Conservation (phyloP, 345 rosid genomes). For the Gossypium anomalum region DNA sequence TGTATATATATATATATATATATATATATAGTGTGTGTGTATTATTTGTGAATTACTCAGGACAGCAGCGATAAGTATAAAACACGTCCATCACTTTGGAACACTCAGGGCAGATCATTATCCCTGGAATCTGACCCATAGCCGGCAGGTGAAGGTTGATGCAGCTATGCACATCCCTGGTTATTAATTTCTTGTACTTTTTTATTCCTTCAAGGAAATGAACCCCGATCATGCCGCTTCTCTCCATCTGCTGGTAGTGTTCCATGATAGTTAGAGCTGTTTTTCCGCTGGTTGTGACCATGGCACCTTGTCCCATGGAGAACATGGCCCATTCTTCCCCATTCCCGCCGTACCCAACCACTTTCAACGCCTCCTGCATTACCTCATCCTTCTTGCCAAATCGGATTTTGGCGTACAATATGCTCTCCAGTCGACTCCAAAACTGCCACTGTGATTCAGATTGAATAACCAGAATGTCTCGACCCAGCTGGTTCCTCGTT, state of each 20-base stretch:
- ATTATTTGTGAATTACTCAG: conserved; percentile 10
- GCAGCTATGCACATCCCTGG: conserved; percentile 38
- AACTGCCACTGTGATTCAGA: conserved; percentile 41
- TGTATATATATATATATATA: too few species aligned
- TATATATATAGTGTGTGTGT: background rate
- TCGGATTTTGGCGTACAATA: conserved; percentile 35
- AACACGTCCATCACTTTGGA: conserved; percentile 52
- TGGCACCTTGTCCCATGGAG: conserved; percentile 30
- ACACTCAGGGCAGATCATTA: conserved; percentile 56
- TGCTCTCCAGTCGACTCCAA: conserved; percentile 43
- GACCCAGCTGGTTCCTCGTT: conserved; percentile 37
- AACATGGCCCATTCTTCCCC: conserved; percentile 65
- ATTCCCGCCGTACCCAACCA: conserved; percentile 52
- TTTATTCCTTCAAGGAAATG: conserved; percentile 43
- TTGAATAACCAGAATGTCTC: conserved; percentile 26
- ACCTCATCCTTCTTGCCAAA: conserved; percentile 37
- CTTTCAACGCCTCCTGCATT: conserved; percentile 43
- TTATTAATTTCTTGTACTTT: conserved; percentile 21
- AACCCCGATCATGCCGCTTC: conserved; percentile 3
- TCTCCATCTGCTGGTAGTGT: conserved; percentile 33
- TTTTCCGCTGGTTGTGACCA: conserved; percentile 46
- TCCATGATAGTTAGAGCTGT: conserved; percentile 27
- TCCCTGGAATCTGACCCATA: conserved; percentile 43
- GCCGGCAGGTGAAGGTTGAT: conserved; percentile 48
- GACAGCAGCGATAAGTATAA: conserved; percentile 60